Evolutionary conservation across 108 stramenopile genomes (phyloP).

Genomic region (Skeletonema marinoi): DNA sequence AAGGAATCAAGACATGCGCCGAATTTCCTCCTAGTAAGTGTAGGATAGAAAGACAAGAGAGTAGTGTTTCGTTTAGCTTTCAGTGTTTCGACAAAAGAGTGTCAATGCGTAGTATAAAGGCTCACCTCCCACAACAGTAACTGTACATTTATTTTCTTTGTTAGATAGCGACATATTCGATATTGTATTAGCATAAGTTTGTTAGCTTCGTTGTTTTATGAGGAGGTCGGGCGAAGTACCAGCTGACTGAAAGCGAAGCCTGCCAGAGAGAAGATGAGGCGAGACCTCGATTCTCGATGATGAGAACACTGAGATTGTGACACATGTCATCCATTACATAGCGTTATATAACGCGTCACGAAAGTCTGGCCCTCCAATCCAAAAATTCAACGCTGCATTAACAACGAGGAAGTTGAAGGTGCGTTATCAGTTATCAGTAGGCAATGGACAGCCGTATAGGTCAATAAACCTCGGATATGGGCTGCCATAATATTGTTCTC

Average conservation of each 20-base stretch:
- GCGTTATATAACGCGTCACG: not conserved
- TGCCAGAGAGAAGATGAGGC: not conserved
- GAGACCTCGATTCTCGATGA: not conserved
- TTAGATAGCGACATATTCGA: not conserved
- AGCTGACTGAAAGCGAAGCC: not conserved
- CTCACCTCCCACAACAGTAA: constrained; percentile 19
- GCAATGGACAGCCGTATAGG: not conserved
- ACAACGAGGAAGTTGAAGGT: constrained; percentile 3
- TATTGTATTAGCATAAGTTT: not conserved
- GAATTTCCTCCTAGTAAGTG: constrained; percentile 37
- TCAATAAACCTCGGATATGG: not conserved
- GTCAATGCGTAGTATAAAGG: not conserved
- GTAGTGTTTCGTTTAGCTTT: not conserved
- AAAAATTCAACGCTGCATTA: not conserved
- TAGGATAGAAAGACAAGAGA: not conserved
- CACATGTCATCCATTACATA: not conserved
- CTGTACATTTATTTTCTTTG: constrained; percentile 3
- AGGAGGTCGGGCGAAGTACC: not conserved
- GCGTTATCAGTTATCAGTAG: not conserved
- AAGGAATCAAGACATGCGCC: constrained; percentile 53
- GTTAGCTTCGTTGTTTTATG: not conserved
- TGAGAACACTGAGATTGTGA: not conserved
- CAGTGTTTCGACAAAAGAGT: not conserved
- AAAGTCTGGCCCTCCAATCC: not conserved
- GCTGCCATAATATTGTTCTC: not conserved